Evolutionary conservation across 495 filamentous ascomycete species (phyloP), one percentile per base, ranked within the genome.

Genomic region (Aspergillus mulundensis): DNA sequence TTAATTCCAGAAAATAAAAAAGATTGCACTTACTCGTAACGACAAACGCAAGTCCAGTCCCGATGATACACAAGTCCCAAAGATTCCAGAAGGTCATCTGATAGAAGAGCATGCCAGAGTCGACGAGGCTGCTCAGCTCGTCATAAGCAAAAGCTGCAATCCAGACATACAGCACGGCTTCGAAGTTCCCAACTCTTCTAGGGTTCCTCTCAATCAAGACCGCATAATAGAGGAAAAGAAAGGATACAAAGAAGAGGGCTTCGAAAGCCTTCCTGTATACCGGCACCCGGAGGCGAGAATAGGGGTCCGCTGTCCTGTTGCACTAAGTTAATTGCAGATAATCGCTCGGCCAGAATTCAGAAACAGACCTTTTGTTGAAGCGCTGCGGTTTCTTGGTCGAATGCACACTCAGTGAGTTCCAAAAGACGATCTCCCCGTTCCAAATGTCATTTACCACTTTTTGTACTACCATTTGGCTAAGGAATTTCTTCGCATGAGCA

Each of bases 381-480:
- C 90, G 80, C 16, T 87, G 86, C 1, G 91, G 86, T 59, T 88
- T 87, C 66, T 96, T 97, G 28, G 71, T 83, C 0, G 89, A 85
- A 61, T 89, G 75, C 16, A 90, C 83, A 24, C 84, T 87, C 25
- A 97, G 72, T 36, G 77, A 83, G 57, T 95, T 87, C 91, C 92
- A 97, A 65, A 96, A 96, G 16, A 91, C 85, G 56, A 97, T 95
- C 53, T 91, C 84, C 19, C 92, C 93, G 43, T 85, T 85, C 93
- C 93, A 96, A 51, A 96, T 91, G 41, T 88, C 87, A 53, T 90
- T 85, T 41, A 96, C 85, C 53, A 96, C 87, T 58, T 86, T 87
- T 63, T 97, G 93, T 28, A 97, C 87, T 7, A 91, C 80, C 48
- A 78, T 77, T 67, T 96, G 91, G 66, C 89, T 89, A 14, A 96